Evolutionary conservation across 768 basidiomycete species (phyloP), one percentile per base, ranked within the genome.

Genomic region (Lactarius quietus): DNA sequence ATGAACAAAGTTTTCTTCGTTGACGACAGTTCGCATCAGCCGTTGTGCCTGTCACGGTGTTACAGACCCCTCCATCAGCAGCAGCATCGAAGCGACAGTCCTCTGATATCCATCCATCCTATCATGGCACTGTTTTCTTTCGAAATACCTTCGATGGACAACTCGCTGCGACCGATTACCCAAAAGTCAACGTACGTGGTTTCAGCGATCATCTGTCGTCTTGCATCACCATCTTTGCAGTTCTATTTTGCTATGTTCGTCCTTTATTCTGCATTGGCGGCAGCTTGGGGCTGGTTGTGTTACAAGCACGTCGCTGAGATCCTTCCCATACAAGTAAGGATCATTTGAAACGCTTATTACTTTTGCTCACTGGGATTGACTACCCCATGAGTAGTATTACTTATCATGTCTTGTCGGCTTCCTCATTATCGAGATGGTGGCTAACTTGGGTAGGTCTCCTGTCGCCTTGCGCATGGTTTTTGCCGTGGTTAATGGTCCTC

Each of bases 401-500:
- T 82, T 99, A 45, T 93, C 96, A 17, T 88, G 90, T 60, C 86
- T 95, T 26, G 83, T 96, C 59, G 87, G 83, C 28, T 86, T 98
- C 73, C 80, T 98, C 65, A 82, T 96, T 58, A 85, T 98, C 68
- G 97, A 99, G 75, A 98, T 97, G 92, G 79, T 96, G 20, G 92
- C 92, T 8, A 91, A 90, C 72, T 95, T 89, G 87, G 89, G 92
- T 89, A 64, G 65, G 83, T 76, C 23, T 18, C 63, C 57, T 60
- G 20, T 36, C 9, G 41, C 54, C 20, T 20, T 10, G 6, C n/a
- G 33, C 33, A 33, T 33, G 4, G 33, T 38, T 31, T 23, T 48
- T 17, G 6, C 36, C 14, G 10, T 28, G 43, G 15, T 57, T 54
- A 29, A 48, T 9, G 33, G n/a, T 14, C 3, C 38, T 65, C 72